Evolutionary conservation across 192 early-diverging fungal genomes (phyloP).

Genomic region (Linnemannia hyalina): DNA sequence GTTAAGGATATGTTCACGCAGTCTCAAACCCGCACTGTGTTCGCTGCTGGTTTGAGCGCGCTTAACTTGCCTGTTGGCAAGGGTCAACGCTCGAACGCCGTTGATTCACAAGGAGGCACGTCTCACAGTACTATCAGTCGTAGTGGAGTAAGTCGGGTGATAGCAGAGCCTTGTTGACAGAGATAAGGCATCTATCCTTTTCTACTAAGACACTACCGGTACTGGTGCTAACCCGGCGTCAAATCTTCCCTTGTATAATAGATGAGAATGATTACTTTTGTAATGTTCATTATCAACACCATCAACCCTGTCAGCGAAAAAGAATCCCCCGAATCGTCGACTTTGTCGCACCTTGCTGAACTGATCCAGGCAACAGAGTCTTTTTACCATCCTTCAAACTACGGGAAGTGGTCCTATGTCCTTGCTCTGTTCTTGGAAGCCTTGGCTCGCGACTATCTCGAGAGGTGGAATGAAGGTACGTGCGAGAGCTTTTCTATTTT

Average conservation of each 20-base stretch:
- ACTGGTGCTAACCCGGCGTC: neutral
- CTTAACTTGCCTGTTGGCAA: slow-evolving; percentile 70
- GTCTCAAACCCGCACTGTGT: slow-evolving; percentile 71
- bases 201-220: too few species aligned
- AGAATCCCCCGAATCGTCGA: slow-evolving; percentile 60
- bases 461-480: slow-evolving; percentile 69
- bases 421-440: slow-evolving; percentile 80
- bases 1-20: slow-evolving; percentile 69
- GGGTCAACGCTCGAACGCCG: slow-evolving; percentile 57
- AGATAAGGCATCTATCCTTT: neutral
- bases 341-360: slow-evolving; percentile 74
- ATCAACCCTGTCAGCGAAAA: slow-evolving; percentile 64
- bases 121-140: slow-evolving; percentile 54
- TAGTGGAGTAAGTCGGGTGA: slow-evolving; percentile 52
- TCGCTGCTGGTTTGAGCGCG: slow-evolving; percentile 61
- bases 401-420: slow-evolving; percentile 83
- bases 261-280: slow-evolving; percentile 65
- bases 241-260: neutral
- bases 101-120: slow-evolving; percentile 63
- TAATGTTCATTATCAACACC: slow-evolving; percentile 85
- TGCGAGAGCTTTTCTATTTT: neutral
- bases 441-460: slow-evolving; percentile 76
- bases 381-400: slow-evolving; percentile 94
- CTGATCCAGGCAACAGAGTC: slow-evolving; percentile 90
- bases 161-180: neutral